Evolutionary conservation across 345 rosid genomes (phyloP).

Genomic region (Arabidopsis suecica): DNA sequence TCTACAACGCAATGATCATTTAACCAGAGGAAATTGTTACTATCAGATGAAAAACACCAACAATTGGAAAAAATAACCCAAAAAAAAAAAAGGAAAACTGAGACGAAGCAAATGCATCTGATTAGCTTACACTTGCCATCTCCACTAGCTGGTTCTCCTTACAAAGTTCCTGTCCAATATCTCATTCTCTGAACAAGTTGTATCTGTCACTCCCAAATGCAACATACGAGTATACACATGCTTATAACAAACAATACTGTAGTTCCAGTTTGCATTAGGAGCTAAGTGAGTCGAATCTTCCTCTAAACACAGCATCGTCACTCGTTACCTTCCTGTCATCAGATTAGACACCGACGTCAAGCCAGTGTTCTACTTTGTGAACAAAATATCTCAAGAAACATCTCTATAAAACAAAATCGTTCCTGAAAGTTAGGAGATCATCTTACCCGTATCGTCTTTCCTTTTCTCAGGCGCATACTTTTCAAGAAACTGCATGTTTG

Average conservation of each 20-base stretch:
- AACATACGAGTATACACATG: slow-evolving; percentile 33
- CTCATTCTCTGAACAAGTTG: slow-evolving; percentile 28
- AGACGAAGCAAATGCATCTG: slow-evolving; percentile 38
- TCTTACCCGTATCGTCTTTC: slow-evolving; percentile 45
- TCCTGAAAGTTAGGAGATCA: not conserved
- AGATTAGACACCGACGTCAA: slow-evolving; percentile 32
- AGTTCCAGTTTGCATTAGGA: slow-evolving; percentile 35
- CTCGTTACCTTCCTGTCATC: slow-evolving; percentile 36
- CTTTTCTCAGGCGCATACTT: slow-evolving; percentile 62
- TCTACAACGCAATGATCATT: slow-evolving; percentile 23
- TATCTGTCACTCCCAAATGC: slow-evolving; percentile 40
- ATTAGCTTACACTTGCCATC: slow-evolving; percentile 32
- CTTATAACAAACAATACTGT: slow-evolving; percentile 30
- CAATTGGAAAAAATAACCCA: slow-evolving; percentile 11
- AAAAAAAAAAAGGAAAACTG: not conserved
- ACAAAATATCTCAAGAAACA: not conserved
- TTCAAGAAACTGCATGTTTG: slow-evolving; percentile 63
- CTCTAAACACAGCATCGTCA: slow-evolving; percentile 25
- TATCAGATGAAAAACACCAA: slow-evolving; percentile 9
- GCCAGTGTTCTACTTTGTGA: not conserved
- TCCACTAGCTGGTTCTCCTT: slow-evolving; percentile 36
- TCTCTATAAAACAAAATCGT: slow-evolving; percentile 24
- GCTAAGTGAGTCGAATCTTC: slow-evolving; percentile 30
- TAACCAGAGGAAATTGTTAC: not conserved
- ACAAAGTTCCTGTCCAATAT: slow-evolving; percentile 39